Base-by-base conservation (phyloP, 2,329 filamentous ascomycete species). In the Aspergillus piperis region DNA sequence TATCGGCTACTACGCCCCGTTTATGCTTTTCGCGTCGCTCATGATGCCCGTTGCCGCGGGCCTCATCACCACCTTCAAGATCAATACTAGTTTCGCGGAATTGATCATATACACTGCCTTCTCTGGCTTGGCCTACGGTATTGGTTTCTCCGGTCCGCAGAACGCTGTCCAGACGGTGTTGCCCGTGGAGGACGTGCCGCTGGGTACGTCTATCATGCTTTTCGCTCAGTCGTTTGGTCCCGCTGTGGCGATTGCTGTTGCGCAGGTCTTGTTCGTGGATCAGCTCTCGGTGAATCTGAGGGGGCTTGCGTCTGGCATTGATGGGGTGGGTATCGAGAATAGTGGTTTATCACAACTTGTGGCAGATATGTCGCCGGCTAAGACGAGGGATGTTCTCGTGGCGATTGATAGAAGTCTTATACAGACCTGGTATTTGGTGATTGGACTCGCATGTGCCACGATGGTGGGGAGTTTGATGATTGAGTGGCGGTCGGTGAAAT, bases 191-290 rank as follows among this genome's bases (percentile, higher is more conserved):
- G 73, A 76, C 51, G 65, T 70, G 32, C 62, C 68, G 8, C 49
- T 73, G 39, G 72, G 69, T 5, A 66, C 69, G 5, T 65, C 70
- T 0, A 65, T 75, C 8, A 70, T 77, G 17, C 62, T 74, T n/a
- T 76, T 78, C 42, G 71, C 68, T 44, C 73, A 78, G 60, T 74
- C 68, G 21, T 71, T 79, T 53, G 77, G 77, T 1, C 75, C 74
- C 3, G 75, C 76, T 0, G 65, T 86, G 0, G 84, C 84, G 62
- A 77, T 86, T 50, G 78, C 79, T 2, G 80, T 84, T 54, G 83
- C 77, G 2, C 81, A 85, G 64, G 81, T 78, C 54, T 75, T 85
- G 23, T 83, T 86, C 61, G 78, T 77, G 49, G 83, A 83, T 64
- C 70, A 74, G 8, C 76, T 87, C 11, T 63, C 58, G 15, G 58